Conservation (phyloP, 495 filamentous ascomycete species). For the Talaromyces nanjingensis region DNA sequence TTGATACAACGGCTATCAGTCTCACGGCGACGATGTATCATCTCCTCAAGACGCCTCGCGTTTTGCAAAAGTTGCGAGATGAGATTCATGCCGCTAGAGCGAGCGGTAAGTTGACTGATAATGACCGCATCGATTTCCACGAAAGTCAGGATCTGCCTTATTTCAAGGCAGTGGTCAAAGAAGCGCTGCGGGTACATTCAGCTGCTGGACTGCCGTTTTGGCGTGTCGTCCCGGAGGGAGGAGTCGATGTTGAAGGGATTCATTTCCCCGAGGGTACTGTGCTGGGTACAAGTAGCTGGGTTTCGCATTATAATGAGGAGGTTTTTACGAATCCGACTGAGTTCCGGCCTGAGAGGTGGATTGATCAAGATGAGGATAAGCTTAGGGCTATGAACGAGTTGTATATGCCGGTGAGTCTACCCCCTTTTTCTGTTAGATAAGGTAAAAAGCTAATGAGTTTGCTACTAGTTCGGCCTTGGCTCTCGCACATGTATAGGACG, state of each 20-base stretch:
- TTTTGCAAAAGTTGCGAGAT: slow-evolving; percentile 29
- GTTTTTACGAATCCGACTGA: slow-evolving; percentile 45
- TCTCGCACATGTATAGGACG: slow-evolving; percentile 40
- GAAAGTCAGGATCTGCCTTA: slow-evolving; percentile 43
- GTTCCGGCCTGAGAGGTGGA: slow-evolving; percentile 53
- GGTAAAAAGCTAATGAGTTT: background rate
- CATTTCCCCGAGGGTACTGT: slow-evolving; percentile 47
- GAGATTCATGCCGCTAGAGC: slow-evolving; percentile 37
- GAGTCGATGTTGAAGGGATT: slow-evolving; percentile 36
- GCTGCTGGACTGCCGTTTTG: slow-evolving; percentile 56
- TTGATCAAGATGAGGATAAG: slow-evolving; percentile 29
- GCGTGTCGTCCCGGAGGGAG: slow-evolving; percentile 53
- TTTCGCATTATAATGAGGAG: slow-evolving; percentile 45
- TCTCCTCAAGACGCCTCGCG: slow-evolving; percentile 25
- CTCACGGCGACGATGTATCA: slow-evolving; percentile 45
- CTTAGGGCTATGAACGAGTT: slow-evolving; percentile 35
- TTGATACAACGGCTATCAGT: slow-evolving; percentile 49
- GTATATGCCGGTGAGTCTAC: slow-evolving; percentile 32
- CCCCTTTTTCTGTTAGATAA: too few species aligned
- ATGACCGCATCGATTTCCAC: background rate
- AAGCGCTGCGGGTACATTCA: slow-evolving; percentile 60
- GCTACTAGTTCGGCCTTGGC: slow-evolving; percentile 31
- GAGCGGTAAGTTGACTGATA: slow-evolving; percentile 25
- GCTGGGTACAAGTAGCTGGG: slow-evolving; percentile 55
- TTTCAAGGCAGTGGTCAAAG: slow-evolving; percentile 62